Evolutionary conservation across 805 yeast species (phyloP).

Genomic region (Pichia pseudocactophila): DNA sequence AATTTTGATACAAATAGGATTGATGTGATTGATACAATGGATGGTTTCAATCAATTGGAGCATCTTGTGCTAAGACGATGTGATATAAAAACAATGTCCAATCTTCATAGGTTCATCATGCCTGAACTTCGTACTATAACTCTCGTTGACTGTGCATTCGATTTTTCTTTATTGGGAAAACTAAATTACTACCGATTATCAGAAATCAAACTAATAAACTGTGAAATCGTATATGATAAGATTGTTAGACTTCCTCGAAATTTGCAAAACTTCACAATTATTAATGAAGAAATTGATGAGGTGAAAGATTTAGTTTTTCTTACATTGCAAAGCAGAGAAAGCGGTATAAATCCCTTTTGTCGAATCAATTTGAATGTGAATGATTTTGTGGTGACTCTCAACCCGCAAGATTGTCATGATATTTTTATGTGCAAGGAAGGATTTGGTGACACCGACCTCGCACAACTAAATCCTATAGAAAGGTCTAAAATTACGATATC

Average conservation of each 20-base stretch:
- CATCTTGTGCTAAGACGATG: slow-evolving; percentile 3
- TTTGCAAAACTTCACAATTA: slow-evolving; percentile 13
- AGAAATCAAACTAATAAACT: slow-evolving; percentile 14
- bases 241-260: slow-evolving; percentile 14
- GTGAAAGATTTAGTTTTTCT: slow-evolving; percentile 14
- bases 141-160: slow-evolving; percentile 15
- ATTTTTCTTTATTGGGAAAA: slow-evolving; percentile 9
- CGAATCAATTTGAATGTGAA: background rate
- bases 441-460: too few relatives aligned
- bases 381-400: background rate
- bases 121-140: slow-evolving; percentile 11
- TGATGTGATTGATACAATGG: background rate
- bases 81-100: background rate
- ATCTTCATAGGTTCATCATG: background rate
- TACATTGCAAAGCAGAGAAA: slow-evolving; percentile 2
- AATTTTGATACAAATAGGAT: slow-evolving; percentile 3
- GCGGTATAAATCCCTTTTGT: background rate
- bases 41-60: background rate
- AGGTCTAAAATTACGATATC: background rate
- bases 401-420: slow-evolving; percentile 3
- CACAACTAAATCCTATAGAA: too few relatives aligned
- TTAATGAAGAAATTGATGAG: slow-evolving; percentile 11
- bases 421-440: background rate
- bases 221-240: slow-evolving; percentile 15
- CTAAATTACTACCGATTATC: slow-evolving; percentile 1